phyloP scores from a whole-genome alignment of 495 filamentous ascomycete species.

The Pseudevernia furfuracea region DNA sequence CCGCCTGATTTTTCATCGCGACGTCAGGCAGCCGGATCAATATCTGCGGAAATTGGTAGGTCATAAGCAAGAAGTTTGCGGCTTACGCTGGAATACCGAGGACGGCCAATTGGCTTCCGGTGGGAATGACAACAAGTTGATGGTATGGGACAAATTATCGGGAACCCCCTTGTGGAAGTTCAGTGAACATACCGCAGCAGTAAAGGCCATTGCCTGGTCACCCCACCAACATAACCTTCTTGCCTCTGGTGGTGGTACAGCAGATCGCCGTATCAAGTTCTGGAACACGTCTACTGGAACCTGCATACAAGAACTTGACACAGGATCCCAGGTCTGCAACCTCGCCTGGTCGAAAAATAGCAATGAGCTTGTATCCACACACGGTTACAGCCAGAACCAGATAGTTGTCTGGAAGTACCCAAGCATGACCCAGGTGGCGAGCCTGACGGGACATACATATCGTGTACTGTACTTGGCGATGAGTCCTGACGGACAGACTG shows the following conservation, averaged over 20 bases:
- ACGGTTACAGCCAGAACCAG: constrained; percentile 96
- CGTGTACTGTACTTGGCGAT: constrained; percentile 93
- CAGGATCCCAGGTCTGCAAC: constrained; percentile 95
- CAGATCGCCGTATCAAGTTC: constrained; percentile 92
- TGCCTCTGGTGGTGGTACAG: constrained; percentile 93
- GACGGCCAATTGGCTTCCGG: constrained; percentile 93
- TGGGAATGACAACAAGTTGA: constrained; percentile 95
- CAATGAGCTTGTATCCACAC: constrained; percentile 93
- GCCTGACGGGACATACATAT: constrained; percentile 91
- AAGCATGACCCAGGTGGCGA: constrained; percentile 91
- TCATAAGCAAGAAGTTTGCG: constrained; percentile 97
- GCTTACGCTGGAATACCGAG: constrained; percentile 93
- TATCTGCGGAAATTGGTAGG: constrained; percentile 77
- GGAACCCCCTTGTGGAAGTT: constrained; percentile 87
- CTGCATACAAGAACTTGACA: constrained; percentile 79
- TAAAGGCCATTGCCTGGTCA: constrained; percentile 98
- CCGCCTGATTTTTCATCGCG: constrained; percentile 86
- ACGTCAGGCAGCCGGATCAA: constrained; percentile 89
- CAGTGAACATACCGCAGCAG: constrained; percentile 84
- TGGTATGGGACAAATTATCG: constrained; percentile 93
- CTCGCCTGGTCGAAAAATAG: constrained; percentile 91
- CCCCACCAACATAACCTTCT: constrained; percentile 89
- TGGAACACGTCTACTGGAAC: constrained; percentile 84
- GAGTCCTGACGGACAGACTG: constrained; percentile 87
- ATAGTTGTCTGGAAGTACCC: constrained; percentile 99